Evolutionary conservation across 495 filamentous ascomycete genomes (phyloP), one percentile per base, ranked within the genome.

Genomic region (Extremus antarcticus): DNA sequence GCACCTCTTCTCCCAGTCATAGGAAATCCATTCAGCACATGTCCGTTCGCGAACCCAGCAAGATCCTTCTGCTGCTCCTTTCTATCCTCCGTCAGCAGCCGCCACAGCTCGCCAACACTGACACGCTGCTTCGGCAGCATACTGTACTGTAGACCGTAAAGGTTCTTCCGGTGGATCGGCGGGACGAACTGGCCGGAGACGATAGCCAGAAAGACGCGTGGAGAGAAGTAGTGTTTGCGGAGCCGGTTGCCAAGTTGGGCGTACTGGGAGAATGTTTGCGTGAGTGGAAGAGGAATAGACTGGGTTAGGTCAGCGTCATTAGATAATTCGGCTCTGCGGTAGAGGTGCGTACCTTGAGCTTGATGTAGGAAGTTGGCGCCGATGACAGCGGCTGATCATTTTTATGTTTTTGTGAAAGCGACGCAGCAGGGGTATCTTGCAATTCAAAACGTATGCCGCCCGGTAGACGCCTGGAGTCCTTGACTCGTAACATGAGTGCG

Each of bases 111-210:
- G 56, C 75, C 68, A 48, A 96, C 83, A 1, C 86, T 80, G 0
- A 87, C 87, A 4, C 92, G 74, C 40, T 75, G 81, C 11, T 87
- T 83, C 3, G 92, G 92, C 25, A 99, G 75, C 94, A 97, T 97
- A 72, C 87, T 92, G 70, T 99, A 99, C 70, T 99, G 92, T 63
- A 99, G 81, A 55, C 87, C 90, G 70, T 99, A 99, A 43, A 99
- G 74, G 65, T 89, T 94, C 65, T 90, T 89, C 9, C 92, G 78
- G 66, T 95, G 89, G 32, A 99, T 91, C 0, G 94, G 91, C 15
- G 72, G 72, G 22, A 85, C 87, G 58, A 95, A 95, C 48, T 83
- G 85, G 56, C 92, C 92, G 0, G 89, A 95, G 24, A 89, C 73
- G 1, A 99, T 80, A 53, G 87, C 90, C 50, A 92, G 77, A 50